Percentiles rank a stretch among this genome's conserved stretches.
phyloP scores from a whole-genome alignment of 2,329 filamentous ascomycete genomes.

The Sclerotinia minor region DNA sequence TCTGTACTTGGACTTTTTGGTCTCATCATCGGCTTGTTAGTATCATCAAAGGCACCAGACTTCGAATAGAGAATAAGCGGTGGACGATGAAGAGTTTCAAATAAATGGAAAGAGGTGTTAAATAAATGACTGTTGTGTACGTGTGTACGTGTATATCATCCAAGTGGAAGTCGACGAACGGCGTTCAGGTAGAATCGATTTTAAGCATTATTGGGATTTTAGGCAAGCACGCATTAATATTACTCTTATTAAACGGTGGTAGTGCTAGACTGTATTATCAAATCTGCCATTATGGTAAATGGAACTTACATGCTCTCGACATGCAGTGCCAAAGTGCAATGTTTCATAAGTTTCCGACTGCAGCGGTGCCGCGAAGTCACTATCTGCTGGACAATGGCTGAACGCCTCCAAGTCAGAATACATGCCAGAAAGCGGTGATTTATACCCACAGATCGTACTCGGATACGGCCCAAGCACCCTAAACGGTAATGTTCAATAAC shows the following conservation, averaged over 20 bases:
- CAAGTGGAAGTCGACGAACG: slow-evolving; percentile 26
- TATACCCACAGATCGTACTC: too few species aligned
- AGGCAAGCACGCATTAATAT: slow-evolving; percentile 27
- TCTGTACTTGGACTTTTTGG: slow-evolving; percentile 96
- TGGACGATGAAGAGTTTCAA: not conserved
- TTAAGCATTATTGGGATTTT: slow-evolving; percentile 26
- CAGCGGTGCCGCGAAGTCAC: too few species aligned
- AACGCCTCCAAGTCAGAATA: too few species aligned
- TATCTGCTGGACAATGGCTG: too few species aligned
- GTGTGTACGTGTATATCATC: slow-evolving; percentile 33
- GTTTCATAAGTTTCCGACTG: not conserved
- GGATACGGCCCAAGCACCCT: not conserved
- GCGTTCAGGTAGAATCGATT: slow-evolving; percentile 34
- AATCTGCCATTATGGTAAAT: slow-evolving; percentile 28
- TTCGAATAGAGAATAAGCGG: slow-evolving; percentile 49
- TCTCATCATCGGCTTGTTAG: slow-evolving; percentile 87
- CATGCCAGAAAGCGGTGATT: too few species aligned
- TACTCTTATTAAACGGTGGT: slow-evolving; percentile 25
- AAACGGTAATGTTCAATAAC: slow-evolving; percentile 1
- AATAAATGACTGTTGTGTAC: slow-evolving; percentile 26
- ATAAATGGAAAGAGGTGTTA: slow-evolving; percentile 14
- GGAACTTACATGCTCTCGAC: slow-evolving; percentile 3
- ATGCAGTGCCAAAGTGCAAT: not conserved
- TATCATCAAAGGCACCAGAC: slow-evolving; percentile 79
- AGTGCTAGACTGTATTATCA: slow-evolving; percentile 36